Conservation (phyloP, 1,284 basidiomycete genomes). For the Tylopilus orsonianus region DNA sequence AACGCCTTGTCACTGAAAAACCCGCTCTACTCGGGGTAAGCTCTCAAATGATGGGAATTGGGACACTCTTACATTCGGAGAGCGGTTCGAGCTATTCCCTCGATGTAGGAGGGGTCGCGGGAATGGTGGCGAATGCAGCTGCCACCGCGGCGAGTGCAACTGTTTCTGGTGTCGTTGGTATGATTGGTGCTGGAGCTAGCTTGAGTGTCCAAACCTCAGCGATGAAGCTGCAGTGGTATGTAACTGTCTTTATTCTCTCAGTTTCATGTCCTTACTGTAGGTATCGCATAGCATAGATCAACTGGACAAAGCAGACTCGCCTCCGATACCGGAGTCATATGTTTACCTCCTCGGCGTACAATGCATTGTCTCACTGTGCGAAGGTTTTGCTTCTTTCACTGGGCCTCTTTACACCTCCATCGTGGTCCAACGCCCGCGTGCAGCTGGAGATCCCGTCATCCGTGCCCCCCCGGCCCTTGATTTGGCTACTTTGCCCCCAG, state of each 20-base stretch:
- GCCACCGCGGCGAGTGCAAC: conserved; percentile 81
- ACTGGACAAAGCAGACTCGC: conserved; percentile 93
- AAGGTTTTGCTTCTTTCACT: conserved; percentile 79
- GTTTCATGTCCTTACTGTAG: not conserved
- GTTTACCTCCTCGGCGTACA: conserved; percentile 90
- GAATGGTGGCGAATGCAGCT: conserved; percentile 81
- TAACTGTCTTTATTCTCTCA: conserved; percentile 3
- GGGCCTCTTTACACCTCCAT: conserved; percentile 70
- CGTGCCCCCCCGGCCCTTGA: conserved; percentile 77
- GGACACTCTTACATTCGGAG: conserved; percentile 47
- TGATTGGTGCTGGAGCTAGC: conserved; percentile 65
- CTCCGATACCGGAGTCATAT: conserved; percentile 89
- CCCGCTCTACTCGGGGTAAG: conserved; percentile 80
- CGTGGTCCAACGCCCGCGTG: conserved; percentile 63
- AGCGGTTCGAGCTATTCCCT: conserved; percentile 45
- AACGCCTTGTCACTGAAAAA: conserved; percentile 84
- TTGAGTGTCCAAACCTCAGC: conserved; percentile 69
- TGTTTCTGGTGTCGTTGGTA: conserved; percentile 70
- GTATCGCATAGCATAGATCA: conserved; percentile 78
- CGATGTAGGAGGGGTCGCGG: conserved; percentile 74
- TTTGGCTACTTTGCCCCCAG: conserved; percentile 53
- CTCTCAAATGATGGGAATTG: conserved; percentile 78
- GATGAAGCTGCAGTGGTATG: conserved; percentile 86
- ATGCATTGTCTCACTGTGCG: conserved; percentile 83
- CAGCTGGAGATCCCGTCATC: conserved; percentile 63